These are phyloP conservation scores for Aspergillus flavus DNA, from an alignment of 2,329 filamentous ascomycete species.

Conservation along the genomic window DNA sequence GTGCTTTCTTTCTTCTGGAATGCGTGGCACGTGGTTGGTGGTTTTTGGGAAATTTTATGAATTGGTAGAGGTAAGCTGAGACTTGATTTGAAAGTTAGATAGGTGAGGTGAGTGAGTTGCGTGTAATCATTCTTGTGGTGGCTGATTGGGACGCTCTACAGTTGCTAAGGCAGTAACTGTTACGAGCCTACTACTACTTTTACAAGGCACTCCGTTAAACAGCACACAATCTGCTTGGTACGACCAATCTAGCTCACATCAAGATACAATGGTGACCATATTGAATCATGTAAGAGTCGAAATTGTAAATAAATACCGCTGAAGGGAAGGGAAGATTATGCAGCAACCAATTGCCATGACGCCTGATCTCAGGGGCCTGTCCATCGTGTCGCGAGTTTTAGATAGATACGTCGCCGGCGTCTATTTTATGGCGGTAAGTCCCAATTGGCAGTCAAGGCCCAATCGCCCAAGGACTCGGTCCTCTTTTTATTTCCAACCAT, in stretches of 20 bases:
- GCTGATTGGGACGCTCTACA: background rate
- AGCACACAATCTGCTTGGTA: background rate
- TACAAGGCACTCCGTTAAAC: background rate
- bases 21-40: background rate
- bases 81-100: too few relatives aligned
- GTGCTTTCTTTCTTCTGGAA: background rate
- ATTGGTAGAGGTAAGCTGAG: background rate
- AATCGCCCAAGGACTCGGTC: background rate
- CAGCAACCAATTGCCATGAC: background rate
- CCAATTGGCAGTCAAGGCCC: background rate
- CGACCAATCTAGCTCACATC: background rate
- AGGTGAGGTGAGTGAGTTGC: background rate
- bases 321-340: slow-evolving; percentile 4
- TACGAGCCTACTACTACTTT: background rate
- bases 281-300: background rate
- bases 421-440: background rate
- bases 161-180: background rate
- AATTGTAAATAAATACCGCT: slow-evolving; percentile 1
- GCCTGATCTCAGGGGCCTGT: background rate
- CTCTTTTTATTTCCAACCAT: background rate
- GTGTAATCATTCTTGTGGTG: background rate
- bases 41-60: background rate
- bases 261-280: background rate
- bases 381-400: background rate
- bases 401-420: background rate